Conservation (phyloP, 345 rosid genomes). For the Melaleuca quinquenervia region DNA sequence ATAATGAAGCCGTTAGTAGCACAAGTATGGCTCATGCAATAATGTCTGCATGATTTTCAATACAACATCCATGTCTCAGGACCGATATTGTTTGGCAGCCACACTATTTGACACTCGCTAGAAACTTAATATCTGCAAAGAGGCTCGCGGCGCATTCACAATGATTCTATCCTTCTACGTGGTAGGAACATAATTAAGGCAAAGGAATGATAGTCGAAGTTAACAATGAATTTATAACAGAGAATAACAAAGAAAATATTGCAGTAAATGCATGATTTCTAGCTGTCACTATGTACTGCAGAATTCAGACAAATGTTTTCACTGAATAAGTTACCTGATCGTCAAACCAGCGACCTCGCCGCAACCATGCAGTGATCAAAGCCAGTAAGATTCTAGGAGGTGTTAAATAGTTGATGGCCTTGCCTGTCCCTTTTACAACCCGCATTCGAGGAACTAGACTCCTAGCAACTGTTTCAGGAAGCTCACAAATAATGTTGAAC, state of each 20-base stretch:
- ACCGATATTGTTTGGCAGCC: not conserved
- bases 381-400: constrained; percentile 95
- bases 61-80: not conserved
- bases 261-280: not conserved
- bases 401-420: constrained; percentile 66
- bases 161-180: not conserved
- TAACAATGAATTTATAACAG: not conserved
- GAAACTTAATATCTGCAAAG: not conserved
- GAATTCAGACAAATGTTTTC: not conserved
- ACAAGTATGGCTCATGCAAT: not conserved
- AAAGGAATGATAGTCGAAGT: not conserved
- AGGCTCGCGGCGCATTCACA: not conserved
- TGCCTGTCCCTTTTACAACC: constrained; percentile 76
- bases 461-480: constrained; percentile 94
- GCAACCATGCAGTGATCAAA: constrained; percentile 79
- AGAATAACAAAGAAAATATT: not conserved
- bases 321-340: constrained; percentile 47
- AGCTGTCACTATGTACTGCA: not conserved
- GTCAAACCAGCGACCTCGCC: constrained; percentile 94
- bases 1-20: not conserved
- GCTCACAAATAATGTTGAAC: constrained; percentile 92
- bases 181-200: not conserved
- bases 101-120: not conserved
- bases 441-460: constrained; percentile 85
- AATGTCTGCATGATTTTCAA: not conserved